phyloP scores from a whole-genome alignment of 164 flowering plant genomes.

The Liriodendron chinense region DNA sequence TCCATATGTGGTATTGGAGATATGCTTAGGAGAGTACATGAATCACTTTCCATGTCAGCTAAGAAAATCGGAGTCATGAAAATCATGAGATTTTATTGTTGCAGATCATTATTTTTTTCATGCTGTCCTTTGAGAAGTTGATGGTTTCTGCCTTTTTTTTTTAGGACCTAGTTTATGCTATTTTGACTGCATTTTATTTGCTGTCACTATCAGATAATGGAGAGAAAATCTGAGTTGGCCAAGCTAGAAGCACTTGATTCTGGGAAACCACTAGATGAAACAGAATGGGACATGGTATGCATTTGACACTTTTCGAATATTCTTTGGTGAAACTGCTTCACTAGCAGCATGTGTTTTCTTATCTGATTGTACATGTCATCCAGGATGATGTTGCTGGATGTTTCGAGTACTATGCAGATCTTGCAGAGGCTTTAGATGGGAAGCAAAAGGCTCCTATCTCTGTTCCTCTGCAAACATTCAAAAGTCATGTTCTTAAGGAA shows the following conservation, averaged over 20 bases:
- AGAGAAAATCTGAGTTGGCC: constrained; percentile 64
- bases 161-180: not conserved
- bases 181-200: constrained; percentile 9
- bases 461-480: constrained; percentile 80
- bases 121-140: not conserved
- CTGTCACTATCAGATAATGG: constrained; percentile 62
- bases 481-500: constrained; percentile 65
- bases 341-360: not conserved
- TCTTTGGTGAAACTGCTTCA: not conserved
- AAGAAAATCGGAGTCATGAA: not conserved
- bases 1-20: not conserved
- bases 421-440: constrained; percentile 86
- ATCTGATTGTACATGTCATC: constrained; percentile 20
- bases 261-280: constrained; percentile 95
- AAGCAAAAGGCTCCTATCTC: constrained; percentile 73
- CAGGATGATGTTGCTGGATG: constrained; percentile 99
- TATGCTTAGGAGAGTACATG: not conserved
- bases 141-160: not conserved
- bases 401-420: constrained; percentile 91
- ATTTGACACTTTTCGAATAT: constrained; percentile 2
- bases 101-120: not conserved
- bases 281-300: constrained; percentile 92
- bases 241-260: constrained; percentile 80
- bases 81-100: not conserved
- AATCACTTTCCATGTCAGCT: not conserved